Base-by-base conservation (phyloP, 331 rosid species). In the Malus hybrid region DNA sequence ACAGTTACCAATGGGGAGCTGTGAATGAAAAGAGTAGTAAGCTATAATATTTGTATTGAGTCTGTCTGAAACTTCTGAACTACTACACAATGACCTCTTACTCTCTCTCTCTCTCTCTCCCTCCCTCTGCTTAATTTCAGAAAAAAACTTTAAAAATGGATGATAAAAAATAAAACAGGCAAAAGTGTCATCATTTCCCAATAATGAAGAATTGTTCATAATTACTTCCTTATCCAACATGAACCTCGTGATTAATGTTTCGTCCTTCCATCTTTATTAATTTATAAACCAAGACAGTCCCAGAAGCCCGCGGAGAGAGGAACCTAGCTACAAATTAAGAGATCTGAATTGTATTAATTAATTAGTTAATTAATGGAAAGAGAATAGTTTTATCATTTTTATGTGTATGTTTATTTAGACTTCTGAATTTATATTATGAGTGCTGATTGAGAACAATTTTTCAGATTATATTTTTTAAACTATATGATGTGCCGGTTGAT, bases 151-250 rank as follows among this genome's bases (percentile, higher is more conserved):
- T 46, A 42, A 75, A 82, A 61, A 81, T 77, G 20, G 39, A 69
- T 30, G 26, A 8, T 12, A 34, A 24, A 88, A 46, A 75, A 76
- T 29, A 88, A 46, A 75, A 76, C 68, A 72, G 80, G 79, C 80
- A 87, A 86, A 79, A 76, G 78, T 83, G 84, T 93, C 88, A 89
- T 93, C 87, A 89, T 85, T 80, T 70, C 68, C 68, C 79, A 82
- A 85, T 85, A 70, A 85, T 75, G 61, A 55, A 58, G 13, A 32
- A 20, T 68, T 57, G 10, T 66, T 57, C 68, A 83, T 77, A 82
- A 77, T 77, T 83, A 73, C 84, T 72, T 53, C 80, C 84, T 88
- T 77, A 80, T 83, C 87, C 81, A 85, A 84, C 84, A 82, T 84
- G 88, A 80, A 75, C 89, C 93, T 89, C 92, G 96, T 84, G 86